phyloP scores from a whole-genome alignment of 768 basidiomycete species.

The Mycena filopes region DNA sequence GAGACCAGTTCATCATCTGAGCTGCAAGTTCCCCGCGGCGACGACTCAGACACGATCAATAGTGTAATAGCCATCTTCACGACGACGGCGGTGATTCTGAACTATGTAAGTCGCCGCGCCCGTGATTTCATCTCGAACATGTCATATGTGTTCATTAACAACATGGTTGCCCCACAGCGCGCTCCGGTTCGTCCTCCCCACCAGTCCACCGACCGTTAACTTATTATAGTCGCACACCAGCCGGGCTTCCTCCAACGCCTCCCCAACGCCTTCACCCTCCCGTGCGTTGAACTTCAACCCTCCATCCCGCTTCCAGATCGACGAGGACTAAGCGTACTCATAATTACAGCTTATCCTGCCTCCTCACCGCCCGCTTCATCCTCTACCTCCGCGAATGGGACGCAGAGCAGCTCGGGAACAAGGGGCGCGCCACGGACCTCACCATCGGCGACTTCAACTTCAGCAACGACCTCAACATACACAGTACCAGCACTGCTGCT shows the following conservation, averaged over 20 bases:
- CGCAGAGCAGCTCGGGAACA: background rate
- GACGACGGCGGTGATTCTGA: conserved; percentile 13
- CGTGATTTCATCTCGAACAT: background rate
- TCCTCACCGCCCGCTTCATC: conserved; percentile 26
- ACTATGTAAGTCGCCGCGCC: conserved; percentile 12
- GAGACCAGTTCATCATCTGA: background rate
- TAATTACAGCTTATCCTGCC: conserved; percentile 15
- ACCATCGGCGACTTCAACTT: conserved; percentile 9
- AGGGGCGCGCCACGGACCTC: background rate
- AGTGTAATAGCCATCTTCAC: conserved; percentile 26
- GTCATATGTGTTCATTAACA: background rate
- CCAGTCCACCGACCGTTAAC: background rate
- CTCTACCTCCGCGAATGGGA: conserved; percentile 19
- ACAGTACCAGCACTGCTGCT: no score
- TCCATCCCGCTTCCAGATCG: background rate
- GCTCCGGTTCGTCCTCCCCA: conserved; percentile 6
- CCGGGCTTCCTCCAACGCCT: conserved; percentile 29
- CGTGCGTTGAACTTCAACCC: background rate
- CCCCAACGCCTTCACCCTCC: conserved; percentile 26
- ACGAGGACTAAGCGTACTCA: background rate
- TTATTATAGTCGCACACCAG: background rate
- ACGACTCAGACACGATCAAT: background rate
- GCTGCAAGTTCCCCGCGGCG: no score
- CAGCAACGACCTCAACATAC: no score
- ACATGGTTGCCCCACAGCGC: background rate